A percentile compares a stretch with the other conserved stretches of the same genome.
These are phyloP conservation scores for Parsonsia alboflavescens DNA, from an alignment of 257 asterid genomes.

Conservation along the genomic window DNA sequence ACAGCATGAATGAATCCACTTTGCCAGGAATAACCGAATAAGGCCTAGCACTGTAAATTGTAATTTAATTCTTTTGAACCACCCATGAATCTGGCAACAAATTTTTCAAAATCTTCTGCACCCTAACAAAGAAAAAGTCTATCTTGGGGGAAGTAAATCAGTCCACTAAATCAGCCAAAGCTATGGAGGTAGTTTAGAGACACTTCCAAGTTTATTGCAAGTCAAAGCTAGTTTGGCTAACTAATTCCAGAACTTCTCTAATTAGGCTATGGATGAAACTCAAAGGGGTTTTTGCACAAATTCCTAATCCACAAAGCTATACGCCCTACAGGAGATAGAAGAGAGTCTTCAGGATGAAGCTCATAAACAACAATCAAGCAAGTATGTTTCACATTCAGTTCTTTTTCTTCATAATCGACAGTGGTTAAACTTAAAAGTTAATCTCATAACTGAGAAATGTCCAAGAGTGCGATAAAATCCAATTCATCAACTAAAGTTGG, in stretches of 20 bases:
- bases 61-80: neutral
- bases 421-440: neutral
- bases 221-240: too few relatives aligned
- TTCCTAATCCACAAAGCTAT: too few relatives aligned
- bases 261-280: too few relatives aligned
- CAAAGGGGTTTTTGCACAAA: too few relatives aligned
- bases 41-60: neutral
- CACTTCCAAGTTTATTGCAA: too few relatives aligned
- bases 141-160: too few relatives aligned
- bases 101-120: neutral
- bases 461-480: neutral
- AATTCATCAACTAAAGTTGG: neutral
- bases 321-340: too few relatives aligned
- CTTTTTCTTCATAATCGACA: neutral
- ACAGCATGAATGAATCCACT: neutral
- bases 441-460: neutral
- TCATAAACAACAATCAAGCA: too few relatives aligned
- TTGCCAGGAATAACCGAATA: neutral
- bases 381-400: neutral
- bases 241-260: too few relatives aligned
- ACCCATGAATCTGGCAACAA: neutral
- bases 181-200: too few relatives aligned
- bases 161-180: too few relatives aligned
- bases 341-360: too few relatives aligned
- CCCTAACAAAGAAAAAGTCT: neutral